Evolutionary conservation across 352 stramenopile species (phyloP).

Genomic region (Phytopythium sindhum): DNA sequence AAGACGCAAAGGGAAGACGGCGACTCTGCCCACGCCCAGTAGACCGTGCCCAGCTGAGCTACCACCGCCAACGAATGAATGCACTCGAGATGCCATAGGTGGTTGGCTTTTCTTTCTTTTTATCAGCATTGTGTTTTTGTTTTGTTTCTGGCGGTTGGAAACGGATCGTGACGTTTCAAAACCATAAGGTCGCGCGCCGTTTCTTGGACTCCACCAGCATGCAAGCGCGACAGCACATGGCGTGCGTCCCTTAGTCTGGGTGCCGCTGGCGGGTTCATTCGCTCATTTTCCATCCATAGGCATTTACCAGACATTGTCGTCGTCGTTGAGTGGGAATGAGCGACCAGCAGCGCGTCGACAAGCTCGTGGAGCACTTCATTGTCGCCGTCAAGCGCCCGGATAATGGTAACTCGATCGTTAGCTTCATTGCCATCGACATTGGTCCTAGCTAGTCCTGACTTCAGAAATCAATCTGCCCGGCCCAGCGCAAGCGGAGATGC

Average conservation of each 20-base stretch:
- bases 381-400: slow-evolving; percentile 27
- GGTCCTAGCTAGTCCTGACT: not conserved
- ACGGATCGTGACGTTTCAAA: slow-evolving; percentile 3
- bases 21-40: not conserved
- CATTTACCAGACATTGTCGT: not conserved
- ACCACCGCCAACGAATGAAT: not conserved
- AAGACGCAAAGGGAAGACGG: slow-evolving; percentile 2
- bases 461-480: not conserved
- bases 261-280: not conserved
- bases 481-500: slow-evolving; percentile 15
- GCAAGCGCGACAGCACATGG: not conserved
- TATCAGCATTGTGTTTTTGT: not conserved
- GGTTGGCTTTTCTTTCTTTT: not conserved
- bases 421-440: not conserved
- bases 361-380: slow-evolving; percentile 42
- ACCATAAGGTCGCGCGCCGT: not conserved
- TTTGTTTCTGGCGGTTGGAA: not conserved
- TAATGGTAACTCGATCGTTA: not conserved
- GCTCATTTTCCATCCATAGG: not conserved
- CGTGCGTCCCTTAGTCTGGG: not conserved
- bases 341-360: slow-evolving; percentile 8
- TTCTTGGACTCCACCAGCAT: not conserved
- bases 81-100: not conserved
- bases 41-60: not conserved
- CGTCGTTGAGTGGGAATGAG: not conserved